phyloP scores from a whole-genome alignment of 1,284 basidiomycete genomes.

The Marasmius sp. region DNA sequence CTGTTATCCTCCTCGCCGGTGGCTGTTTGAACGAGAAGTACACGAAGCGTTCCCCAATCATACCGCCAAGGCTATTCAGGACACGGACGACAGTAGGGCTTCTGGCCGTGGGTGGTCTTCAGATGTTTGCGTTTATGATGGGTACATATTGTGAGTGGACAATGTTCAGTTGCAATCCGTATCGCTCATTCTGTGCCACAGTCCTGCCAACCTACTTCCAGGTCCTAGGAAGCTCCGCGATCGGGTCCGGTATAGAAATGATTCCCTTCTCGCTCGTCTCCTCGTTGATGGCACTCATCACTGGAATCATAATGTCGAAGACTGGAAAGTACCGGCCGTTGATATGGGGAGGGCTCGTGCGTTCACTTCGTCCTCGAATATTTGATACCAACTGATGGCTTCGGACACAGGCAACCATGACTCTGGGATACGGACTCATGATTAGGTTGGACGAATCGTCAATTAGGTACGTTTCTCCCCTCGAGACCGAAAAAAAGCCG shows the following conservation, averaged over 20 bases:
- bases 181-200: not conserved
- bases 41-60: not conserved
- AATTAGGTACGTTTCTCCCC: not conserved
- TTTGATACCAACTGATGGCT: no score
- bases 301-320: not conserved
- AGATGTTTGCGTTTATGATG: not conserved
- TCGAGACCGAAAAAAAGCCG: not conserved
- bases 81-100: not conserved
- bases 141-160: not conserved
- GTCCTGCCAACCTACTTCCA: slow-evolving; percentile 1
- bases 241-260: not conserved
- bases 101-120: not conserved
- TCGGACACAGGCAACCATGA: not conserved
- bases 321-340: not conserved
- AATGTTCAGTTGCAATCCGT: not conserved
- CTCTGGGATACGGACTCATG: not conserved
- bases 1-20: not conserved
- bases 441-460: not conserved
- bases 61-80: not conserved
- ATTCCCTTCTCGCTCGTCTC: not conserved
- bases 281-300: not conserved
- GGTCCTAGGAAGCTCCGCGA: not conserved
- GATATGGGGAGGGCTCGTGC: not conserved
- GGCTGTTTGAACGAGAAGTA: not conserved
- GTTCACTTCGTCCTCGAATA: not conserved